Percentiles rank a stretch among this genome's conserved stretches.
phyloP scores from a whole-genome alignment of 1,139 yeast genomes.

The Suhomyces chickasaworum region DNA sequence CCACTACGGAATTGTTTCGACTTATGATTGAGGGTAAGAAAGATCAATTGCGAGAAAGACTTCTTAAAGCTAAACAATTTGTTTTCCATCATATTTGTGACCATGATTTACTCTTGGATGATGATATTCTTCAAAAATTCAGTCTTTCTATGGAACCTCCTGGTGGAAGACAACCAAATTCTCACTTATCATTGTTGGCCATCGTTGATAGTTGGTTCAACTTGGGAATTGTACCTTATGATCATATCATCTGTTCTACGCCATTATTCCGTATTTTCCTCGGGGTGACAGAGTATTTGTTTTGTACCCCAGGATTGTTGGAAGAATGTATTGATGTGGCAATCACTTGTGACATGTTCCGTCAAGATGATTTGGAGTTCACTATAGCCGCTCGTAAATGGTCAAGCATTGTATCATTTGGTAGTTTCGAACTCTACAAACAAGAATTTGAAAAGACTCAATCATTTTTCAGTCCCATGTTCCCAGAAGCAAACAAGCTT shows the following conservation, averaged over 20 bases:
- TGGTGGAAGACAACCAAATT: conserved; percentile 69
- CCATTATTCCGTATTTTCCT: conserved; percentile 87
- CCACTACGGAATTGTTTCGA: conserved; percentile 80
- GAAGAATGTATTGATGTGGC: conserved; percentile 81
- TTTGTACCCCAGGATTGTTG: conserved; percentile 77
- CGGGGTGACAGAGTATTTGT: conserved; percentile 91
- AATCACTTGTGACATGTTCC: conserved; percentile 62
- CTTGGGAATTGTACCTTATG: conserved; percentile 85
- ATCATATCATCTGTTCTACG: conserved; percentile 95
- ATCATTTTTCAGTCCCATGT: conserved; percentile 78
- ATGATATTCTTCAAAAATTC: conserved; percentile 74
- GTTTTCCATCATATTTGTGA: conserved; percentile 71
- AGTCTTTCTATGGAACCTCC: conserved; percentile 79
- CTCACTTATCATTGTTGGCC: conserved; percentile 83
- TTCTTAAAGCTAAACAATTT: conserved; percentile 65
- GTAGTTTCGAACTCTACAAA: conserved; percentile 73
- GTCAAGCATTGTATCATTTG: conserved; percentile 80
- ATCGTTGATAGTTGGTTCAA: conserved; percentile 94
- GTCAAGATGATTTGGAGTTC: conserved; percentile 85
- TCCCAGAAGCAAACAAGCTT: conserved; percentile 81
- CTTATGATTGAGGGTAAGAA: conserved; percentile 74
- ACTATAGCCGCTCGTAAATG: conserved; percentile 81
- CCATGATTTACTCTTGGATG: conserved; percentile 68
- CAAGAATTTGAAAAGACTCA: conserved; percentile 78
- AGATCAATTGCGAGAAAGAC: conserved; percentile 58